phyloP scores from a whole-genome alignment of 176 grass and related monocot species.

The Olyra latifolia region DNA sequence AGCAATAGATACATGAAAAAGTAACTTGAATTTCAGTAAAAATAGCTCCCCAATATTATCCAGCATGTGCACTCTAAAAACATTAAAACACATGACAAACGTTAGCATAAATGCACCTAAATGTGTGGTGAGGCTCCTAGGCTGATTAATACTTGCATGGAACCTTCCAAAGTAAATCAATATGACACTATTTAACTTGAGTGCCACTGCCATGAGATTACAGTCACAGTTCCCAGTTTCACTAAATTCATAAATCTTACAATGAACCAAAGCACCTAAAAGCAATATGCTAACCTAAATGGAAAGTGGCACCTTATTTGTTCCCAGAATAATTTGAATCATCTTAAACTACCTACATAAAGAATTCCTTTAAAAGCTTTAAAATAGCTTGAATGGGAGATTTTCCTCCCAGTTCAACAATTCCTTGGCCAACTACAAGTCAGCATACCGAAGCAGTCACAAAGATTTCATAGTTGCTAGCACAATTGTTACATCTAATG shows the following conservation, averaged over 20 bases:
- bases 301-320: background rate
- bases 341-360: background rate
- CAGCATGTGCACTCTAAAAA: background rate
- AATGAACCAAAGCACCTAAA: background rate
- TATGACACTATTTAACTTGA: background rate
- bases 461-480: background rate
- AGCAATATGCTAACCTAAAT: background rate
- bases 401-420: background rate
- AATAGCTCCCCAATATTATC: background rate
- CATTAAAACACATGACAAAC: background rate
- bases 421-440: background rate
- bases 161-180: background rate
- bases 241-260: background rate
- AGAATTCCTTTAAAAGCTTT: background rate
- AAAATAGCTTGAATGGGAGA: background rate
- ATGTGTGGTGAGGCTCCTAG: background rate
- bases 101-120: background rate
- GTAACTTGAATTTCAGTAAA: background rate
- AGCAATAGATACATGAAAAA: background rate
- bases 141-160: background rate
- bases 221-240: background rate
- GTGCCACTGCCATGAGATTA: background rate
- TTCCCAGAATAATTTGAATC: background rate
- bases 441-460: background rate
- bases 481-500: background rate